phyloP scores from a whole-genome alignment of 164 flowering plant species.

The Annona cherimola region DNA sequence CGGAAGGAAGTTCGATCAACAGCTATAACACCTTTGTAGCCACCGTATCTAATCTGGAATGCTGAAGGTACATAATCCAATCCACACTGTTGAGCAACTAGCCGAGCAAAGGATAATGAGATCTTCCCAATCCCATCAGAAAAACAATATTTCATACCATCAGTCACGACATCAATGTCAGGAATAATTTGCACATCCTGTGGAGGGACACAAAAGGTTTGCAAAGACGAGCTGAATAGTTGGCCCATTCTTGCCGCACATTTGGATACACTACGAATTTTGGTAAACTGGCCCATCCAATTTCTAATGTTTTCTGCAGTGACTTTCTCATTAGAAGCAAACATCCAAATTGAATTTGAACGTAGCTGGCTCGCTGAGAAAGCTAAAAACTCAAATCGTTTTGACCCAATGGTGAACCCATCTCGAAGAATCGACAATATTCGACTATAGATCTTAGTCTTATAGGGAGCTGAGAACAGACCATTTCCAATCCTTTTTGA shows the following conservation, averaged over 20 bases:
- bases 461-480: conserved; percentile 48
- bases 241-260: conserved; percentile 99
- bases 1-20: conserved; percentile 72
- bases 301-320: conserved; percentile 66
- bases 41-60: conserved; percentile 95
- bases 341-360: conserved; percentile 94
- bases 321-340: conserved; percentile 77
- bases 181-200: conserved; percentile 72
- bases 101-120: conserved; percentile 58
- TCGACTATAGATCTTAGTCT: conserved; percentile 60
- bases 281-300: conserved; percentile 93
- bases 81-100: conserved; percentile 67
- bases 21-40: conserved; percentile 91
- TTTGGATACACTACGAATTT: conserved; percentile 75
- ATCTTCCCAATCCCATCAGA: conserved; percentile 98
- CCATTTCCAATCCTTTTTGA: conserved; percentile 47
- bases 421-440: conserved; percentile 63
- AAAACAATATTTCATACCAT: conserved; percentile 76
- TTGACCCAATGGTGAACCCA: conserved; percentile 71
- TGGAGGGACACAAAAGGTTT: conserved; percentile 45
- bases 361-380: conserved; percentile 98
- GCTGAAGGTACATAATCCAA: conserved; percentile 66
- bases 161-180: conserved; percentile 59
- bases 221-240: conserved; percentile 77
- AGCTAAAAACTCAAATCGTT: conserved; percentile 79